Evolutionary conservation across 768 basidiomycete species (phyloP).

Genomic region (Psilocybe subaeruginosa): DNA sequence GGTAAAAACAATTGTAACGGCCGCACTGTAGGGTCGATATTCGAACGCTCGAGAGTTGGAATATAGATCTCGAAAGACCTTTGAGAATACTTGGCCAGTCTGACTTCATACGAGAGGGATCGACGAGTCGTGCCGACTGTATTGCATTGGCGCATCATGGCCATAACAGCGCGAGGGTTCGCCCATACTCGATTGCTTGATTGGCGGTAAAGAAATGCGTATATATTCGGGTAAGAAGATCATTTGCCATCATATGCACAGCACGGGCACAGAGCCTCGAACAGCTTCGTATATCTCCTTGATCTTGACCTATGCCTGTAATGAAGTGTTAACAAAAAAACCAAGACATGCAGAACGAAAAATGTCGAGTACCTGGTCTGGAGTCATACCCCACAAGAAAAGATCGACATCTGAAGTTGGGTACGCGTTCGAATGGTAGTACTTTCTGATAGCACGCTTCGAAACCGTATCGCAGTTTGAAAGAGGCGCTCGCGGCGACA

Average conservation of each 20-base stretch:
- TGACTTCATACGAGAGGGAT: slow-evolving; percentile 67
- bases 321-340: background rate
- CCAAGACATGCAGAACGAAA: background rate
- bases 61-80: slow-evolving; percentile 62
- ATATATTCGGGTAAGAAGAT: background rate
- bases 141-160: slow-evolving; percentile 71
- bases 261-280: slow-evolving; percentile 65
- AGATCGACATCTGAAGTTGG: slow-evolving; percentile 68
- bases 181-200: slow-evolving; percentile 56
- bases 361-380: slow-evolving; percentile 44
- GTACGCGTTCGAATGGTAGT: slow-evolving; percentile 56
- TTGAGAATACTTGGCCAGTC: slow-evolving; percentile 58
- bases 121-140: slow-evolving; percentile 64
- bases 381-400: slow-evolving; percentile 61
- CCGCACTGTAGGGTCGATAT: slow-evolving; percentile 62
- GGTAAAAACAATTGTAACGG: background rate
- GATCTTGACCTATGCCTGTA: slow-evolving; percentile 62
- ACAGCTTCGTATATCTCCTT: slow-evolving; percentile 63
- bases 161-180: slow-evolving; percentile 59
- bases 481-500: slow-evolving; percentile 60
- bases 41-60: slow-evolving; percentile 48
- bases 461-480: slow-evolving; percentile 49
- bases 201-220: background rate
- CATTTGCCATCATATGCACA: slow-evolving; percentile 44
- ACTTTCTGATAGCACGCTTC: slow-evolving; percentile 61